Evolutionary conservation across 352 stramenopile species (phyloP), one percentile per base, ranked within the genome.

Genomic region (Phytophthora crassamura): DNA sequence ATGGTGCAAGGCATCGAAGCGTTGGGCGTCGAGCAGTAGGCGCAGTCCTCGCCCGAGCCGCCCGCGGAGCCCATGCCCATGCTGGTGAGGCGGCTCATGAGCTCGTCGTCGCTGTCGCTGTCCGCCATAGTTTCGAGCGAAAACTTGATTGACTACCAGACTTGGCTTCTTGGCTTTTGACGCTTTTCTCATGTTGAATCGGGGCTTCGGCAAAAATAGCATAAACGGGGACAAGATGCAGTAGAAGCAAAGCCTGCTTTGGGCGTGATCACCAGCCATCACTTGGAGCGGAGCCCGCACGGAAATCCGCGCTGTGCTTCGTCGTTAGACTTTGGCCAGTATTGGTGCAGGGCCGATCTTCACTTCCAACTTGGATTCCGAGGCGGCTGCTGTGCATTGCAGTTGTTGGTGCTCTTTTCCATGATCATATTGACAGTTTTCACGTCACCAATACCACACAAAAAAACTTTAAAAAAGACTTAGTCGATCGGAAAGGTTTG

Each of bases 61-160:
- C 5, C 48, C 22, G 61, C 49, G 33, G 85, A 79, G 34, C 70
- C 62, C 57, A 58, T 58, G 42, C 49, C 57, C 65, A 78, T 66
- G 45, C 70, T 81, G 20, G 74, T 81, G 34, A 94, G 79, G 25
- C 78, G 75, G 53, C 56, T 89, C 85, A 95, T 91, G 64, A 95
- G 82, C 71, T 95, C 87, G 56, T 95, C 87, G 56, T 94, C 87
- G 78, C 87, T 95, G 78, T 95, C 85, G 73, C 80, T 95, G 70
- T 95, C 84, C 30, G 55, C 61, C 80, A 90, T 89, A 4, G 16
- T 41, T 30, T 30, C 25, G 4, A 30, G 4, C 16, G 36, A 4
- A 6, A 10, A 11, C 10, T 9, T n/a, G 38, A 34, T 50, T 59
- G 39, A 52, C 39, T 48, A 39, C 42, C 38, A 64, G 33, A 39